Evolutionary conservation across 257 asterid genomes (phyloP).

Genomic region (Anisodus acutangulus): DNA sequence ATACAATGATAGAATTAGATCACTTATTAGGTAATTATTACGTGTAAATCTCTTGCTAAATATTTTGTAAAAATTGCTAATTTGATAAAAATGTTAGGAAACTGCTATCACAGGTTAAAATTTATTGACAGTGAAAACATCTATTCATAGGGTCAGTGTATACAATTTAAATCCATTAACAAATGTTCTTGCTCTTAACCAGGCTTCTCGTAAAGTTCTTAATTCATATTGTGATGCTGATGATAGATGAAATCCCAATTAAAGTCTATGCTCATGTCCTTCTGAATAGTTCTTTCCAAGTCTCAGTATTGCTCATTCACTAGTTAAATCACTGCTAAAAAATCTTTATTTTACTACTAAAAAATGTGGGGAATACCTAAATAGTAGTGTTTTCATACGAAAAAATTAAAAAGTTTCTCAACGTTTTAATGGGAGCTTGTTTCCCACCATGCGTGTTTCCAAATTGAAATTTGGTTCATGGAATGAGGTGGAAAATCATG

Average conservation of each 20-base stretch:
- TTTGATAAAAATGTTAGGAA: neutral
- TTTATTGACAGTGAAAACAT: neutral
- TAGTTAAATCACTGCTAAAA: conserved; percentile 15
- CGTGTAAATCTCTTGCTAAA: too few relatives aligned
- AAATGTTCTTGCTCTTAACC: conserved; percentile 58
- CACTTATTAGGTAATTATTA: too few relatives aligned
- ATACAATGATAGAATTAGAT: too few relatives aligned
- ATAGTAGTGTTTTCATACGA: too few relatives aligned
- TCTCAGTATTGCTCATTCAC: conserved; percentile 49
- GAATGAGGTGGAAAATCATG: too few relatives aligned
- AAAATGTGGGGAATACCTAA: too few relatives aligned
- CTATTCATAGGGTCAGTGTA: neutral
- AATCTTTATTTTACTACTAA: too few relatives aligned
- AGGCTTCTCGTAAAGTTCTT: conserved; percentile 63
- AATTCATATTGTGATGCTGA: conserved; percentile 70
- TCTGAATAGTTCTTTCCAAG: conserved; percentile 65
- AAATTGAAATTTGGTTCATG: too few relatives aligned
- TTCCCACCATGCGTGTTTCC: too few relatives aligned
- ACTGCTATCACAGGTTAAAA: neutral
- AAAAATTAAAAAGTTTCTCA: too few relatives aligned
- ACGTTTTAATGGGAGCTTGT: too few relatives aligned
- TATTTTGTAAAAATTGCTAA: too few relatives aligned
- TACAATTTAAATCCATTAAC: neutral
- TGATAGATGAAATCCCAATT: conserved; percentile 53
- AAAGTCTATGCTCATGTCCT: conserved; percentile 76